Base-by-base conservation (phyloP, 306 rosid species). In the Pterocarpus santalinus region DNA sequence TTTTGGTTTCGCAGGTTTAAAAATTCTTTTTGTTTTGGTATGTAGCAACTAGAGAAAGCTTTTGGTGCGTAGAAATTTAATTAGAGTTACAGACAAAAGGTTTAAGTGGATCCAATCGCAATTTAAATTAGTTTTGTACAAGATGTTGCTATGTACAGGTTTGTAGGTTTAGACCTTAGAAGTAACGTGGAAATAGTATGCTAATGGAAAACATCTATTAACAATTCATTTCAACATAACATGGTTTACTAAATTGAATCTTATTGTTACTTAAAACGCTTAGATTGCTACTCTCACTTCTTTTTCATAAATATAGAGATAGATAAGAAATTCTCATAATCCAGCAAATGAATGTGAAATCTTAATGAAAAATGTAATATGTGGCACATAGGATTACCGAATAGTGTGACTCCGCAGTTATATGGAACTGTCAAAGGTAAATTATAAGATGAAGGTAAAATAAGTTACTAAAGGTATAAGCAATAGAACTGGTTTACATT, bases 361-460 rank as follows among this genome's bases (percentile, higher is more conserved):
- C 9, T 66, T 7, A 13, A 16, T 41, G 58, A 13, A 68, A 68
- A 22, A 9, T 47, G 47, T 8, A 53, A 71, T 56, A 51, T 78
- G 51, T 14, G 63, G 30, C 44, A 16, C 43, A 36, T 10, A 62
- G 41, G 46, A 38, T 66, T 34, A 57, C 30, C 36, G 43, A 63
- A 41, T 63, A 16, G 72, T 49, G 17, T 47, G 78, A 80, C 58
- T 10, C 16, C 22, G 15, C 55, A 53, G 52, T 67, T 83, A 79
- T 56, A 53, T 65, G 57, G 64, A 76, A 73, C 34, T 51, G 79
- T 65, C 60, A 69, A 78, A 66, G 90, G 58, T 16, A 43, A 60
- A 84, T 56, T 57, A 28, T 79, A 81, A 81, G 82, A 84, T 55
- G 76, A 69, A 78, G 65, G 73, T 75, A 81, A 85, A 78, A 32